Evolutionary conservation across 2,329 filamentous ascomycete species (phyloP), one percentile per base, ranked within the genome.

Genomic region (Aspergillus hiratsukae): DNA sequence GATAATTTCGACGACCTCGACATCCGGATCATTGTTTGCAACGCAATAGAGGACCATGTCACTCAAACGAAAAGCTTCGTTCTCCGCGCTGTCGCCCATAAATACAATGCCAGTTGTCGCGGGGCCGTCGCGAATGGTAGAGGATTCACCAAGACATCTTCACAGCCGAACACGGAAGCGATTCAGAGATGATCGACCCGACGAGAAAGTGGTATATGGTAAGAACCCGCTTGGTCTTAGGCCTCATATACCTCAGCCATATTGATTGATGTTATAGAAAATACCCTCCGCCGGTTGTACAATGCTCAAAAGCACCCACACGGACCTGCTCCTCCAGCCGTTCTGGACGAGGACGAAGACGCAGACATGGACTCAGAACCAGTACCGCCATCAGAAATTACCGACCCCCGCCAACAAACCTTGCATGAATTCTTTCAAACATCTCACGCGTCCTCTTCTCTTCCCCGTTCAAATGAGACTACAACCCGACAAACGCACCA

Each of bases 61-160:
- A 23, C 72, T 81, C 68, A 86, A 86, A 69, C 82, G 83, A 66
- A 86, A 85, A 68, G 80, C 82, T 48, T 82, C 81, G 45, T 76
- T 78, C 60, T 77, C 80, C 17, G 75, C 67, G 14, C 60, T 79
- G 19, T 66, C 76, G 37, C 75, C 78, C 46, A 70, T 74, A 37
- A 73, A 72, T 66, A 55, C 62, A 57, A 49, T 66, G 53, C 59
- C 55, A 60, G 58, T 62, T 49, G 46, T 57, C 35, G 51, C 62
- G 40, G 66, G 67, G 49, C 60, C 56, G 31, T 61, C 64, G 51
- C 65, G 71, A 62, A 67, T 62, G 28, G 64, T 69, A 58, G 64
- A 69, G 43, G 71, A 73, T 52, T 64, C 63, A 19, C 68, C 72
- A 19, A 70, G 66, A 64, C 71, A 84, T 62, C 76, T 84, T 48